phyloP scores from a whole-genome alignment of 352 stramenopile genomes.

The Globisporangium cederbergense region DNA sequence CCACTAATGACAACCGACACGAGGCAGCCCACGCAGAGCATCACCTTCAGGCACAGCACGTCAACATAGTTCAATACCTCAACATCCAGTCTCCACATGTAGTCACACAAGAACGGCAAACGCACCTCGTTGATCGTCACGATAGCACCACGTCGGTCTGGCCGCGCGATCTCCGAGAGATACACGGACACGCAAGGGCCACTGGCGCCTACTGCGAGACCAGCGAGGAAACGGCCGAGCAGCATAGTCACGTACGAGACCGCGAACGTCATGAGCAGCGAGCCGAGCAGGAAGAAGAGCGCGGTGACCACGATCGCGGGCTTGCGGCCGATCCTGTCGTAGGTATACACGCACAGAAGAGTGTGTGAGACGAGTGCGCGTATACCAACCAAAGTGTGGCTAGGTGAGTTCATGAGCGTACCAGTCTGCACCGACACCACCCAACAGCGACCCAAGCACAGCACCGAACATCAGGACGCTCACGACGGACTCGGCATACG shows the following conservation, averaged over 20 bases:
- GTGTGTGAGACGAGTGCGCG: background rate
- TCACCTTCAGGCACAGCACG: slow-evolving; percentile 29
- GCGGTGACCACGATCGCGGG: slow-evolving; percentile 58
- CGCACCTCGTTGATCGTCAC: slow-evolving; percentile 64
- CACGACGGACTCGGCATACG: slow-evolving; percentile 48
- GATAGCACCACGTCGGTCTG: slow-evolving; percentile 48
- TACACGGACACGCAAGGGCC: slow-evolving; percentile 66
- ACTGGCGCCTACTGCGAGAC: slow-evolving; percentile 57
- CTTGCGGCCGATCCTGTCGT: slow-evolving; percentile 50
- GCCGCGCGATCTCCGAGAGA: slow-evolving; percentile 58
- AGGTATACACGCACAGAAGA: background rate
- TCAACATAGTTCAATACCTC: background rate
- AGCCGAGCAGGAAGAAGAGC: slow-evolving; percentile 53
- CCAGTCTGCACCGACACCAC: slow-evolving; percentile 54
- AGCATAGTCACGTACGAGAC: slow-evolving; percentile 44
- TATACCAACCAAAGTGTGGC: background rate
- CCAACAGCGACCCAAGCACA: slow-evolving; percentile 54
- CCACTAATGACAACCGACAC: slow-evolving; percentile 56
- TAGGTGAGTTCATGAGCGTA: slow-evolving; percentile 8
- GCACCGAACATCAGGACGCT: slow-evolving; percentile 69
- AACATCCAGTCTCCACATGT: background rate
- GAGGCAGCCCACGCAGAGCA: slow-evolving; percentile 69
- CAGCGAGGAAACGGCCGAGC: slow-evolving; percentile 61
- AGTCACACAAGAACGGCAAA: background rate
- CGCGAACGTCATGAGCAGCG: slow-evolving; percentile 66